phyloP scores from a whole-genome alignment of 306 rosid species.

The Ormosia semicastrata region DNA sequence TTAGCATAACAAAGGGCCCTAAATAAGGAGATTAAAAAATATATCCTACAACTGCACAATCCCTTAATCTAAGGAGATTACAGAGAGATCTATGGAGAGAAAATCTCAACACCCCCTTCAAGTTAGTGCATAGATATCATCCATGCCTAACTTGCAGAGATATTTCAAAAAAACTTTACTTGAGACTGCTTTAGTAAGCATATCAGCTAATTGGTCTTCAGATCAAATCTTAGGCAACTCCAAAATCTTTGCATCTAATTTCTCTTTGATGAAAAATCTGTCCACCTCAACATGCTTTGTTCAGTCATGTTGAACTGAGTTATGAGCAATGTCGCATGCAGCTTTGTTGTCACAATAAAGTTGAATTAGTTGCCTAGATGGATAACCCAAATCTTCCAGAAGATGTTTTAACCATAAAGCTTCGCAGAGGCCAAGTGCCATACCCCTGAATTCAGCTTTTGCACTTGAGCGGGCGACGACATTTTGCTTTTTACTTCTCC shows the following conservation, averaged over 20 bases:
- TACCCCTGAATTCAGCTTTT: not conserved
- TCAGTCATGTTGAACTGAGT: not conserved
- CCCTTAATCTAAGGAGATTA: not conserved
- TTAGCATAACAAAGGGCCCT: not conserved
- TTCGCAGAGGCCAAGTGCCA: not conserved
- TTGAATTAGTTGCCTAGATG: not conserved
- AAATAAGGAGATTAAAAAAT: not conserved
- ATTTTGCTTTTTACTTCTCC: not conserved
- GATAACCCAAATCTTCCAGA: not conserved
- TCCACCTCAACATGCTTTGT: not conserved
- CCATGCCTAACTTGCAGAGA: not conserved
- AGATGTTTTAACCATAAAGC: not conserved
- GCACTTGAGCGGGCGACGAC: not conserved
- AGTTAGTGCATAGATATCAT: not conserved
- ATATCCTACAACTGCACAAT: not conserved
- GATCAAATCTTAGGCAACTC: not conserved
- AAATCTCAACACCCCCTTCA: not conserved
- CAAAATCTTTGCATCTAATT: not conserved
- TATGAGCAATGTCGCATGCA: not conserved
- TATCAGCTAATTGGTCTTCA: not conserved
- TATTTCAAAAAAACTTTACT: not conserved
- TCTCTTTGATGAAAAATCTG: not conserved
- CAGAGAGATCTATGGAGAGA: not conserved
- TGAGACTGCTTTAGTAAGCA: not conserved
- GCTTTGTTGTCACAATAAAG: not conserved